phyloP scores from a whole-genome alignment of 2,329 filamentous ascomycete species.

The Pyrenophora graminea region DNA sequence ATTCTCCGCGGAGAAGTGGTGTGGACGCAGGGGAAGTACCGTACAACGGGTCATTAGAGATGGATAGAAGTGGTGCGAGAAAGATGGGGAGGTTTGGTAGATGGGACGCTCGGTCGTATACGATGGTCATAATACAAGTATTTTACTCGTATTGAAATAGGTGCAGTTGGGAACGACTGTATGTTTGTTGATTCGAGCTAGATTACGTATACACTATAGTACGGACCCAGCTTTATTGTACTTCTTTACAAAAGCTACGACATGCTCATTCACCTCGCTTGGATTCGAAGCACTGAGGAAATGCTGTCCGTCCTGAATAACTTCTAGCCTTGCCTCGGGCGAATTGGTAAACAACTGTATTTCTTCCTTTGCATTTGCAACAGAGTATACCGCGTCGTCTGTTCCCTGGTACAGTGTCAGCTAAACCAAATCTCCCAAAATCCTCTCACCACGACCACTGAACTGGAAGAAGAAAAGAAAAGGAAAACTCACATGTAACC shows the following conservation, averaged over 20 bases:
- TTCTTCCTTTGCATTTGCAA: conserved; percentile 52
- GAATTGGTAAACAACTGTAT: conserved; percentile 54
- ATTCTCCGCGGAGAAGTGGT: no score
- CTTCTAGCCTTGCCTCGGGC: conserved; percentile 49
- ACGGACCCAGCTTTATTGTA: conserved; percentile 6
- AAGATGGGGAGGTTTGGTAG: no score
- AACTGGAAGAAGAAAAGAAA: background rate
- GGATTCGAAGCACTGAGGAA: conserved; percentile 56
- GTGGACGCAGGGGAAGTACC: no score
- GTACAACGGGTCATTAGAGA: no score
- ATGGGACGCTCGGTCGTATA: no score
- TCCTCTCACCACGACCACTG: background rate
- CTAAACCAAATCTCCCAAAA: background rate
- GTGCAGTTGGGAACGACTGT: no score
- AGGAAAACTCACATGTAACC: conserved; percentile 50
- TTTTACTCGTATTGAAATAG: no score
- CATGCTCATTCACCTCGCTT: conserved; percentile 46
- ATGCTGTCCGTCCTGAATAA: conserved; percentile 55
- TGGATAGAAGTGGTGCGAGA: no score
- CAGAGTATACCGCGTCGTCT: conserved; percentile 48
- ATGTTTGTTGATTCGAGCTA: no score
- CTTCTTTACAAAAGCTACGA: conserved; percentile 41
- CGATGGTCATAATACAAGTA: no score
- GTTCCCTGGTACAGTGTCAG: conserved; percentile 43
- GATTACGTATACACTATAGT: background rate